Conservation (phyloP, 31 red algal genomes). For the Asparagopsis taxiformis region DNA sequence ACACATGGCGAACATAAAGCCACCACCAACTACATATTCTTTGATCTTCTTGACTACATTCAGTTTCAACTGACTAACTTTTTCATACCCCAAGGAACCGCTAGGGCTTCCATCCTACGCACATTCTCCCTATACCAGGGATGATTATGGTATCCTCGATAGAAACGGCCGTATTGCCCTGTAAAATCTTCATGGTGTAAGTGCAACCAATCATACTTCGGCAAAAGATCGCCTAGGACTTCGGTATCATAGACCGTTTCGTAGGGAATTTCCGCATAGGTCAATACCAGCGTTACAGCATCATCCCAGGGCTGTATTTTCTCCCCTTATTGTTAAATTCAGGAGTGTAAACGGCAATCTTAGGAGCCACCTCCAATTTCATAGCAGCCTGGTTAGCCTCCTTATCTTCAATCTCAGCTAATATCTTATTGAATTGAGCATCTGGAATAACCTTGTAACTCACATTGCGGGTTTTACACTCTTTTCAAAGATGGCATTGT, state of each 20-base stretch:
- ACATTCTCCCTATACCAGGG: too few relatives aligned
- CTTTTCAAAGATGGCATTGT: slow-evolving; percentile 21
- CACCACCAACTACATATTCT: slow-evolving; percentile 17
- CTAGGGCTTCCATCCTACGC: too few relatives aligned
- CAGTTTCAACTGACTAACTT: slow-evolving; percentile 22
- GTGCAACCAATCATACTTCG: slow-evolving; percentile 23
- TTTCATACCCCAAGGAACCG: slow-evolving; percentile 20
- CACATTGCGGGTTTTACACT: slow-evolving; percentile 8
- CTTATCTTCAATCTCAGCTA: slow-evolving; percentile 6
- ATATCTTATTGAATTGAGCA: slow-evolving; percentile 18
- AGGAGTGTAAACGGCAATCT: slow-evolving; percentile 24
- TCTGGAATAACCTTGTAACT: slow-evolving; percentile 17
- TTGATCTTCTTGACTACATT: slow-evolving; percentile 13
- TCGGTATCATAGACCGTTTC: slow-evolving; percentile 21
- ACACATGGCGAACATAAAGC: slow-evolving; percentile 36
- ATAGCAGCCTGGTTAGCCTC: slow-evolving; percentile 20
- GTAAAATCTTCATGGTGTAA: slow-evolving; percentile 35
- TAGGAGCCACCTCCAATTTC: slow-evolving; percentile 16
- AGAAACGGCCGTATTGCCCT: slow-evolving; percentile 16
- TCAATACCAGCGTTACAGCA: slow-evolving; percentile 23
- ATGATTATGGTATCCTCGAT: too few relatives aligned
- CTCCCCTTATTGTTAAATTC: slow-evolving; percentile 16
- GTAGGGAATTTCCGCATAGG: slow-evolving; percentile 25
- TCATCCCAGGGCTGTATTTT: slow-evolving; percentile 34
- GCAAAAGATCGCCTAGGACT: slow-evolving; percentile 1